A percentile compares a stretch with the other conserved stretches of the same genome.
Conservation (phyloP, 2,329 filamentous ascomycete genomes). For the Talaromyces sp. region DNA sequence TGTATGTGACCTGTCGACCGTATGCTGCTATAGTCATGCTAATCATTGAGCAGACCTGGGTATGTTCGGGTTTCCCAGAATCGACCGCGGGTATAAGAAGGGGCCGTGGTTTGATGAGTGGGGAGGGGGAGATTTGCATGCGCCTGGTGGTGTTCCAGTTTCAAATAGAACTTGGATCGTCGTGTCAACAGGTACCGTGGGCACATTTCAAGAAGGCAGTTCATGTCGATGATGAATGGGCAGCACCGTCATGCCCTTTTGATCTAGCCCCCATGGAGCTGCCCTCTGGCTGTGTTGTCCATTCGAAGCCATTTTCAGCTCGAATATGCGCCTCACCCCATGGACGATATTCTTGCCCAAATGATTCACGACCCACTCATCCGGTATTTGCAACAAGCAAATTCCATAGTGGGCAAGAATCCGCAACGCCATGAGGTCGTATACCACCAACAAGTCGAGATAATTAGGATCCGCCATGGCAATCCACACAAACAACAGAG, state of each 20-base stretch:
- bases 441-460: background rate
- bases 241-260: background rate
- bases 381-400: constrained; percentile 2
- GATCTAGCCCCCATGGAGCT: background rate
- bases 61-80: background rate
- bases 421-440: constrained; percentile 5
- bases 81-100: background rate
- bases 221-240: background rate
- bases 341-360: background rate
- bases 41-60: background rate
- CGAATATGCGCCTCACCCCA: background rate
- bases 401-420: constrained; percentile 10
- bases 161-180: background rate
- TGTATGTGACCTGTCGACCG: background rate
- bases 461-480: background rate
- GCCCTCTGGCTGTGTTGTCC: background rate
- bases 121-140: background rate
- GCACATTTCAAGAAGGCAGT: background rate
- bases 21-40: background rate
- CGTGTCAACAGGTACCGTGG: background rate
- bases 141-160: background rate
- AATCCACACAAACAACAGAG: constrained; percentile 11
- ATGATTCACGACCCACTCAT: constrained; percentile 1
- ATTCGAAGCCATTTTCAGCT: background rate
- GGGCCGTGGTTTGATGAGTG: background rate